Evolutionary conservation across 2,329 filamentous ascomycete genomes (phyloP).

Genomic region (Colletotrichum higginsianum): DNA sequence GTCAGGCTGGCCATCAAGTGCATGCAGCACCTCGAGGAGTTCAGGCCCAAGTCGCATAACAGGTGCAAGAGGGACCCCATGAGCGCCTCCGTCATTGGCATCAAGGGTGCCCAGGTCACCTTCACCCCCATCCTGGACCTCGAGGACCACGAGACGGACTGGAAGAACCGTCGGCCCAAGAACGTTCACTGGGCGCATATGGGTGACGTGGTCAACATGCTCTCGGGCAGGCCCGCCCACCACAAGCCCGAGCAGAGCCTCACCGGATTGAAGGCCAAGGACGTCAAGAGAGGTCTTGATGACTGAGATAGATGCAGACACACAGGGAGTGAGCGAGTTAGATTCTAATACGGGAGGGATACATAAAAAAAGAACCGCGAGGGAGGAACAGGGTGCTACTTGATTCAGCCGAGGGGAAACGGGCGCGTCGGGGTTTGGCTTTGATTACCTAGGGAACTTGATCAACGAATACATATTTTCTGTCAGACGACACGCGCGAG

Average conservation of each 20-base stretch:
- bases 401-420: slow-evolving; percentile 14
- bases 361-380: slow-evolving; percentile 12
- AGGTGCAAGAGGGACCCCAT: slow-evolving; percentile 81
- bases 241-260: slow-evolving; percentile 65
- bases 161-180: slow-evolving; percentile 89
- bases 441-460: slow-evolving; percentile 38
- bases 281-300: slow-evolving; percentile 68
- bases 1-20: slow-evolving; percentile 94
- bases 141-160: slow-evolving; percentile 91
- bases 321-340: slow-evolving; percentile 1
- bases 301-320: slow-evolving; percentile 4
- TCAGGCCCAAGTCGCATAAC: slow-evolving; percentile 74
- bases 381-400: slow-evolving; percentile 27
- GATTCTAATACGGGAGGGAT: slow-evolving; percentile 15
- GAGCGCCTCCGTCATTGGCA: slow-evolving; percentile 88
- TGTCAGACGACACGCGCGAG: slow-evolving; percentile 5
- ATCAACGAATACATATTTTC: slow-evolving; percentile 32
- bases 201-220: slow-evolving; percentile 85
- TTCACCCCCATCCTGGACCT: slow-evolving; percentile 86
- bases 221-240: slow-evolving; percentile 79
- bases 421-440: slow-evolving; percentile 36
- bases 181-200: slow-evolving; percentile 88
- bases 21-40: slow-evolving; percentile 90
- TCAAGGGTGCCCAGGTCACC: slow-evolving; percentile 90
- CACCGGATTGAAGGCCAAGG: slow-evolving; percentile 70